Evolutionary conservation across 2,329 filamentous ascomycete species (phyloP), one percentile per base, ranked within the genome.

Genomic region (Westerdykella ornata): DNA sequence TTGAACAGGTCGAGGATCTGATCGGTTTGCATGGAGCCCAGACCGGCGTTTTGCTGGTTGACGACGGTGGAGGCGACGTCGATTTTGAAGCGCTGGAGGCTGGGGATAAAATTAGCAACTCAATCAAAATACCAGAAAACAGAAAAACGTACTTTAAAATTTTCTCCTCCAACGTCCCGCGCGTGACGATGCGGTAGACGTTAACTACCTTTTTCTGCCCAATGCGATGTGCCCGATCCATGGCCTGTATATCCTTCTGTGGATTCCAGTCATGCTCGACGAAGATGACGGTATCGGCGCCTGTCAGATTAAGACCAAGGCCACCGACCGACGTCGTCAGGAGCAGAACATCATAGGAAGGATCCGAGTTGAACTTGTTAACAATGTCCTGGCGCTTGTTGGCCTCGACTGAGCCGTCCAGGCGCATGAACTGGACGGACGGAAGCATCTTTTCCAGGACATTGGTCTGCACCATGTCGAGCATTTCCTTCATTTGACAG

Each of bases 191-290:
- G 17, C 92, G 88, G 68, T 98, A 98, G 13, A 98, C 92, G 60
- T 98, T 98, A 54, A 98, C 92, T 29, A 97, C 92, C 77, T 97
- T 98, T 80, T 98, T 98, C 72, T 98, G 92, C 2, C 92, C 92
- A 57, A 98, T 97, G 54, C 92, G 83, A 73, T 98, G 92, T 7
- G 92, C 92, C 45, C 92, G 88, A 63, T 98, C 92, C 92, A 98
- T 98, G 52, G 92, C 92, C 63, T 98, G 92, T 53, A 98, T 80
- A 68, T 98, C 92, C 67, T 95, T 95, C 64, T 98, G 92, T 22
- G 92, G 92, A 63, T 98, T 98, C 92, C 92, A 98, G 67, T 98
- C 92, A 67, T 98, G 94, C 68, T 98, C 92, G 20, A 98, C 94
- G 59, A 98, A 98, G 55, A 98, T 98, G 65, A 98, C 92, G 0